phyloP scores from a whole-genome alignment of 2,329 filamentous ascomycete genomes.

The Fusarium sp. region DNA sequence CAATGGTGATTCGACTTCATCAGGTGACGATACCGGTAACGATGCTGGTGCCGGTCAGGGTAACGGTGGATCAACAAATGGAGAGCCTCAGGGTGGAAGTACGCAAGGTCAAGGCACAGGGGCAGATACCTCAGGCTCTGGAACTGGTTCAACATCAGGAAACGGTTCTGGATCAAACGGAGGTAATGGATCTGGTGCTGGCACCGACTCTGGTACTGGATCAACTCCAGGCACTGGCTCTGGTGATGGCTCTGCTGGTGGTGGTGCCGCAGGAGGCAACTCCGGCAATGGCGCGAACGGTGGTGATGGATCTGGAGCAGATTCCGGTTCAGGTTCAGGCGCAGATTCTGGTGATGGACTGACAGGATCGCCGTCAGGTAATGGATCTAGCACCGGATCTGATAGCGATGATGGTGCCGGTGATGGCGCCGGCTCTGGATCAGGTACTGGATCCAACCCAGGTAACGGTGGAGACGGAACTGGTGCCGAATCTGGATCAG shows the following conservation, averaged over 20 bases:
- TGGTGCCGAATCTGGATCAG: neutral
- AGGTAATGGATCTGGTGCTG: too few relatives aligned
- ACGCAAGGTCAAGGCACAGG: constrained; percentile 8
- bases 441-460: neutral
- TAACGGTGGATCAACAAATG: neutral
- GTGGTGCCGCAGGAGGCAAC: too few relatives aligned
- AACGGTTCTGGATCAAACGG: neutral
- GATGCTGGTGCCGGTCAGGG: neutral
- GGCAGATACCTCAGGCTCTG: neutral
- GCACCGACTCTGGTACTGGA: neutral
- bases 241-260: neutral
- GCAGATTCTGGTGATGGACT: neutral
- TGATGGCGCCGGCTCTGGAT: too few relatives aligned
- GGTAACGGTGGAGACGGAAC: neutral
- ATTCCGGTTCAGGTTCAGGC: neutral
- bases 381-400: neutral
- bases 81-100: neutral
- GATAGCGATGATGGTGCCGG: neutral
- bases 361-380: neutral
- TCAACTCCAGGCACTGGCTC: neutral
- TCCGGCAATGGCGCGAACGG: neutral
- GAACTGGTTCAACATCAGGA: neutral
- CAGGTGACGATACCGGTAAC: neutral
- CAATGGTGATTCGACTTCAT: neutral
- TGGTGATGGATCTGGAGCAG: neutral